These are phyloP conservation scores for Coffea humblotiana DNA, from an alignment of 305 asterid species.

Conservation along the genomic window DNA sequence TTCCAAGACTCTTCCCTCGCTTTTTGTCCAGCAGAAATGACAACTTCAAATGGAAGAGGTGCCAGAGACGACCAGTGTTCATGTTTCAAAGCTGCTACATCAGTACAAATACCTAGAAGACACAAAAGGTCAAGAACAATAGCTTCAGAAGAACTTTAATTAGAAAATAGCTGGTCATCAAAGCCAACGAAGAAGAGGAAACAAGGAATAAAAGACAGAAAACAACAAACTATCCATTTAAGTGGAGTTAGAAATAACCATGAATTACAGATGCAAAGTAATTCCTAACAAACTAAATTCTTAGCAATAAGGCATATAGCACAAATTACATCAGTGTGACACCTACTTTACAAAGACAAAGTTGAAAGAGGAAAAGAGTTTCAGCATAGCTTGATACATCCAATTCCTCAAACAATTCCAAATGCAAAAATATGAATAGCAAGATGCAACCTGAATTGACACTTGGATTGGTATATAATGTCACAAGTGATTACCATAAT, in stretches of 20 bases:
- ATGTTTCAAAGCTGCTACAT: conserved; percentile 74
- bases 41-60: conserved; percentile 97
- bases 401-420: conserved; percentile 6
- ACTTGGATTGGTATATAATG: conserved; percentile 7
- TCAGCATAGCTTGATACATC: not conserved
- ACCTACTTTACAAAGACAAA: not conserved
- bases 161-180: not conserved
- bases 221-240: not conserved
- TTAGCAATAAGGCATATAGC: not conserved
- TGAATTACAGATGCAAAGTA: not conserved
- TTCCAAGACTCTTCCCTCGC: conserved; percentile 87
- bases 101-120: conserved; percentile 83
- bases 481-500: conserved; percentile 60
- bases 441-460: conserved; percentile 17
- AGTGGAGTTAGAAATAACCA: not conserved
- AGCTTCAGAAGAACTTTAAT: not conserved
- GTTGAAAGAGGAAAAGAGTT: not conserved
- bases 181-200: not conserved
- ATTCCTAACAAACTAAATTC: not conserved
- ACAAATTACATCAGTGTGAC: not conserved
- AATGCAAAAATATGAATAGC: conserved; percentile 2
- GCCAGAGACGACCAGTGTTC: conserved; percentile 99
- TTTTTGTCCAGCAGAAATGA: conserved; percentile 95
- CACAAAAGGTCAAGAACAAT: conserved; percentile 11
- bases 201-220: not conserved